Conservation (phyloP, 2,329 filamentous ascomycete species). For the Calonectria pseudoturangicola region DNA sequence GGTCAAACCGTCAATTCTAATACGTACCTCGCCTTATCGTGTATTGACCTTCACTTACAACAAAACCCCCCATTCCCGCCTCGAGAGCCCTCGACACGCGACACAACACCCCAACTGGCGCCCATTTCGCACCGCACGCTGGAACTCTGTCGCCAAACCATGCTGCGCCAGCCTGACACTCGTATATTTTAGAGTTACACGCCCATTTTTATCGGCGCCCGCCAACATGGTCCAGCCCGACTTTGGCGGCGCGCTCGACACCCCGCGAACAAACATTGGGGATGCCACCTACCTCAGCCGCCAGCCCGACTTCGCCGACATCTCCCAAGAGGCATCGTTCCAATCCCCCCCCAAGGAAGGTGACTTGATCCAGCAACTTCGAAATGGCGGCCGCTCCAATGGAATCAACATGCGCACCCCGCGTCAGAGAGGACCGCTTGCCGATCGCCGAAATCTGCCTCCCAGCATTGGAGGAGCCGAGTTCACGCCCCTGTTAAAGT, state of each 20-base stretch:
- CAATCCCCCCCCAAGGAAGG: conserved; percentile 81
- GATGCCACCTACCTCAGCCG: conserved; percentile 88
- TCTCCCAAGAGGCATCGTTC: conserved; percentile 92
- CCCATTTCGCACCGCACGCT: conserved; percentile 23
- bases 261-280: conserved; percentile 88
- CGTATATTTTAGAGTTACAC: conserved; percentile 48
- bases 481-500: conserved; percentile 96
- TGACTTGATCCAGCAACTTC: conserved; percentile 84
- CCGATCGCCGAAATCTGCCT: conserved; percentile 82
- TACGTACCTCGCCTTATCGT: conserved; percentile 43
- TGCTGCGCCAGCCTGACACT: conserved; percentile 45
- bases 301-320: conserved; percentile 82
- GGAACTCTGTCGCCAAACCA: conserved; percentile 42
- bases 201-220: conserved; percentile 29
- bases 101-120: conserved; percentile 16
- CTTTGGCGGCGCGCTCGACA: conserved; percentile 81
- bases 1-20: conserved; percentile 42
- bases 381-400: conserved; percentile 77
- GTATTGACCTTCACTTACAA: conserved; percentile 50
- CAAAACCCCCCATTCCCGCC: conserved; percentile 38
- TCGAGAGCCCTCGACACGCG: conserved; percentile 30
- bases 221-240: conserved; percentile 78
- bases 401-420: conserved; percentile 82
- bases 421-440: conserved; percentile 80
- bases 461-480: conserved; percentile 81